Evolutionary conservation across 306 rosid species (phyloP), one percentile per base, ranked within the genome.

Genomic region (Quercus dentata): DNA sequence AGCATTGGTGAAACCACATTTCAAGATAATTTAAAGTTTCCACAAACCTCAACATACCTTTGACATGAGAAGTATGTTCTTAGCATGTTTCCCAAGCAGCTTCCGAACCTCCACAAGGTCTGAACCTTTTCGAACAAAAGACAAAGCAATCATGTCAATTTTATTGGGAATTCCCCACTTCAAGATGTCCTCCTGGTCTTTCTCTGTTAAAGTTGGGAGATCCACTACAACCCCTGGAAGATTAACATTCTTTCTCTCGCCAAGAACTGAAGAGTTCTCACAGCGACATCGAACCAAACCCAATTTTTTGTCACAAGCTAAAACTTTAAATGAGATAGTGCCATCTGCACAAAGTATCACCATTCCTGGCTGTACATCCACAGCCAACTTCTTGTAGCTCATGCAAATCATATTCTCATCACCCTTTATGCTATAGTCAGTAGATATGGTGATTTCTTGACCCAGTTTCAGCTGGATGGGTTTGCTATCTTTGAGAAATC

Each of bases 161-260:
- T 87, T 85, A 74, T 92, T 94, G 46, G 98, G 98, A 81, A 94
- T 72, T 51, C 98, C 97, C 98, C 98, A 94, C 55, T 13, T 7
- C 83, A 94, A 73, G 75, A 94, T 92, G 79, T 94, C 99, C 80
- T 92, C 99, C 82, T 89, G 90, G 87, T 94, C 99, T 63, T 94
- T 94, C 21, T 91, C 99, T 1, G 99, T 95, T 73, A 95, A 81
- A 56, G 99, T 95, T 12, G 99, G 99, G 81, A 95, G 99, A 86
- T 91, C 99, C 78, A 95, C 98, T 4, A 92, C 54, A 1, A 95
- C 94, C 46, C 99, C 99, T 4, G 99, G 99, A 46, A 95, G 89
- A 88, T 95, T 95, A 73, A 95, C 99, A 80, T 95, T 95, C 88
- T 95, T 95, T 25, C 99, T 89, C 89, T 95, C 99, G 1, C 99